Conservation (phyloP, 768 basidiomycete species). For the Hortiboletus flavorubellus region DNA sequence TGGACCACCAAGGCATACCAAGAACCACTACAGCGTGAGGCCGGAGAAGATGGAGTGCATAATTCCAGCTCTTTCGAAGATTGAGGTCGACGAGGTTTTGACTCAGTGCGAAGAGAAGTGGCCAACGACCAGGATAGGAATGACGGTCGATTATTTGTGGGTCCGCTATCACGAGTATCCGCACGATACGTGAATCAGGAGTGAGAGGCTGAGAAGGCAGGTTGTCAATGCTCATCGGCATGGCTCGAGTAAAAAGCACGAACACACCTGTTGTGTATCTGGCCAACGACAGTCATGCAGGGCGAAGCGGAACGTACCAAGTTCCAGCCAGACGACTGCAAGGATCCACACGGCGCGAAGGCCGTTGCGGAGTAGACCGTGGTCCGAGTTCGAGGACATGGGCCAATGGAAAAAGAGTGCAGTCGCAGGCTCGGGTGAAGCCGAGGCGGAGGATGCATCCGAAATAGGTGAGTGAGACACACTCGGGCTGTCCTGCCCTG, state of each 20-base stretch:
- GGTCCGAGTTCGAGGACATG: slow-evolving; percentile 7
- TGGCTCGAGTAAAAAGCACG: slow-evolving; percentile 1
- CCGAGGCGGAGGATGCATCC: background rate
- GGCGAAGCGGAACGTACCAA: slow-evolving; percentile 50
- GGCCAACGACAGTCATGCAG: slow-evolving; percentile 61
- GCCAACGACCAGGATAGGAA: slow-evolving; percentile 64
- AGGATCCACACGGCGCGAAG: slow-evolving; percentile 61
- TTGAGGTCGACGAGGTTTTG: slow-evolving; percentile 76
- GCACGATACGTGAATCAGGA: slow-evolving; percentile 21
- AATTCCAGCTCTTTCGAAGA: slow-evolving; percentile 81
- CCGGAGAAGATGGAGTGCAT: slow-evolving; percentile 45
- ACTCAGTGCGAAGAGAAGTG: slow-evolving; percentile 54
- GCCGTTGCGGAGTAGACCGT: slow-evolving; percentile 25
- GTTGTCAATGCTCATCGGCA: background rate
- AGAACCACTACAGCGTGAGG: slow-evolving; percentile 80
- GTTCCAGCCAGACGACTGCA: slow-evolving; percentile 68
- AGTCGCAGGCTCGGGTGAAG: slow-evolving; percentile 3
- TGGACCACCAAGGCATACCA: slow-evolving; percentile 37
- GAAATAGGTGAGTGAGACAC: background rate
- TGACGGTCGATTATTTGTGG: slow-evolving; percentile 79
- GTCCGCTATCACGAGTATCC: slow-evolving; percentile 76
- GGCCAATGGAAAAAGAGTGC: background rate
- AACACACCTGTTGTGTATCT: slow-evolving; percentile 36
- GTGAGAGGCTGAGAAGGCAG: slow-evolving; percentile 15
- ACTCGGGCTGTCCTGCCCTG: no score